These are phyloP conservation scores for Cerioporus squamosus DNA, from an alignment of 1,284 basidiomycete genomes.

Conservation along the genomic window DNA sequence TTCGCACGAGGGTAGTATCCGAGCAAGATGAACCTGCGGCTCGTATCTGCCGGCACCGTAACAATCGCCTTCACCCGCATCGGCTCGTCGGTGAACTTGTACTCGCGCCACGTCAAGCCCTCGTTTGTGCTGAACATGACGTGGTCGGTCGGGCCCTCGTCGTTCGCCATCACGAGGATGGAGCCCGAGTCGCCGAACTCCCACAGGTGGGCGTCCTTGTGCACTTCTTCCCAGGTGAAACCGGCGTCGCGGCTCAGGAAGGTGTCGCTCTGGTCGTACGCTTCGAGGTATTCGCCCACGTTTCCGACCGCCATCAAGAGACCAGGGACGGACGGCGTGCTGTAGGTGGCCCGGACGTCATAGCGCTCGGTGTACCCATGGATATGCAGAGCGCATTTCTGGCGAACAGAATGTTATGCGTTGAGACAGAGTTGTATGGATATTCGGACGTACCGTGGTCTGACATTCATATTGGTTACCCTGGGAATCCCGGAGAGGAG, in stretches of 20 bases:
- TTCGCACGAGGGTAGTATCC: conserved; percentile 61
- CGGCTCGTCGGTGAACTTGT: conserved; percentile 78
- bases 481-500: conserved; percentile 80
- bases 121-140: conserved; percentile 91
- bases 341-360: conserved; percentile 91
- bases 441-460: conserved; percentile 58
- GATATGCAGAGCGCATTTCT: conserved; percentile 88
- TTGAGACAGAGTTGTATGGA: not conserved
- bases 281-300: conserved; percentile 83
- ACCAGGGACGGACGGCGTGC: conserved; percentile 90
- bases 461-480: conserved; percentile 79
- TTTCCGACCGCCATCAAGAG: conserved; percentile 98
- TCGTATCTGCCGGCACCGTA: conserved; percentile 91
- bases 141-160: conserved; percentile 91
- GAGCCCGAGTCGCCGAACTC: conserved; percentile 98
- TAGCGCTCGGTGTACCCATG: conserved; percentile 95
- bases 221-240: conserved; percentile 98
- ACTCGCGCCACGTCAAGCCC: conserved; percentile 87
- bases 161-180: conserved; percentile 91
- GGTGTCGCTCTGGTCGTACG: conserved; percentile 90
- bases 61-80: conserved; percentile 82
- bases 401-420: not conserved
- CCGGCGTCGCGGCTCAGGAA: conserved; percentile 97
- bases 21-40: conserved; percentile 88
- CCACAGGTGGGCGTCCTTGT: conserved; percentile 98